Percentiles rank a stretch among this genome's conserved stretches.
Conservation (phyloP, 495 filamentous ascomycete genomes). For the Jackrogersella minutella region DNA sequence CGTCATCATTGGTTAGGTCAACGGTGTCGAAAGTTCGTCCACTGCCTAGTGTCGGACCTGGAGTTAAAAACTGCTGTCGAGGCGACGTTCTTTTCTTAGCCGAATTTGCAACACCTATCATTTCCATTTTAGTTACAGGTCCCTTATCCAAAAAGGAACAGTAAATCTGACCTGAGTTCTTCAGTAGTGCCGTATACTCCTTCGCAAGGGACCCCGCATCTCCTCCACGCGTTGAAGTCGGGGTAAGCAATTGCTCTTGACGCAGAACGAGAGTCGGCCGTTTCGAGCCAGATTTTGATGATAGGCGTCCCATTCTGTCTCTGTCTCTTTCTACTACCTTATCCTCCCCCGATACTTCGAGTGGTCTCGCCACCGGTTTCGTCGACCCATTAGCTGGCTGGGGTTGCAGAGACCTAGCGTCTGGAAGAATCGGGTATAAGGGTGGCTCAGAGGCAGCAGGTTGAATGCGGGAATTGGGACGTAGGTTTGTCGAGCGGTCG, state of each 20-base stretch:
- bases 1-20: constrained; percentile 73
- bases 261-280: constrained; percentile 40
- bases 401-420: constrained; percentile 10
- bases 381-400: constrained; percentile 35
- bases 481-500: constrained; percentile 10
- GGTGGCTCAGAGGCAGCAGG: constrained; percentile 6
- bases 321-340: constrained; percentile 18
- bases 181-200: constrained; percentile 46
- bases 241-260: constrained; percentile 49
- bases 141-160: not conserved
- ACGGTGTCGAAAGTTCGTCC: constrained; percentile 62
- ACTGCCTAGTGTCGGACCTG: constrained; percentile 41
- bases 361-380: constrained; percentile 23
- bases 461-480: constrained; percentile 24
- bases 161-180: constrained; percentile 22
- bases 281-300: constrained; percentile 38
- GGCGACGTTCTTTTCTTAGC: constrained; percentile 38
- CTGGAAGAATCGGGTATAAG: constrained; percentile 41
- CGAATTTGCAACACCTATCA: constrained; percentile 27
- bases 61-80: constrained; percentile 31
- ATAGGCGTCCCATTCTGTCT: constrained; percentile 43
- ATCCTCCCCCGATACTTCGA: constrained; percentile 17
- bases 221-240: constrained; percentile 42
- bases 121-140: constrained; percentile 6
- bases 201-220: constrained; percentile 44